These are phyloP conservation scores for Esteya vermicola DNA, from an alignment of 2,329 filamentous ascomycete species.

Conservation along the genomic window DNA sequence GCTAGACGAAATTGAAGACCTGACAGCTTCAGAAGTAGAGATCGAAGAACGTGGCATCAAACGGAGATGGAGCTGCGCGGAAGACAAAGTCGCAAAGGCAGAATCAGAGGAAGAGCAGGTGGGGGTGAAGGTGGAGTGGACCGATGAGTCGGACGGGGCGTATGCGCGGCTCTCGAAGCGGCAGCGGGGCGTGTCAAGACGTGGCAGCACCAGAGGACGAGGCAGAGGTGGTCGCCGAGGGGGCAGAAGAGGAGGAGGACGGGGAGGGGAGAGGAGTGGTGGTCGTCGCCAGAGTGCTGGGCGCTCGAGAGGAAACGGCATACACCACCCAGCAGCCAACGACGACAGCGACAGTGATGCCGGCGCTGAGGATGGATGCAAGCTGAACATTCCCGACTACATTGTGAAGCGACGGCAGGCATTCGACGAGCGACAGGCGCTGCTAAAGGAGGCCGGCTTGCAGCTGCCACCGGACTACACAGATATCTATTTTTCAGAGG, in stretches of 20 bases:
- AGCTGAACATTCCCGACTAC: constrained; percentile 53
- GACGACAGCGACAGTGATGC: constrained; percentile 1
- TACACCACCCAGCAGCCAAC: background rate
- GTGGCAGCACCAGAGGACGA: background rate
- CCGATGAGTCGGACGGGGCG: constrained; percentile 43
- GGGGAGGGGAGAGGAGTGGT: background rate
- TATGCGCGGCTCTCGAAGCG: constrained; percentile 53
- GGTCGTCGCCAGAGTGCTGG: constrained; percentile 3
- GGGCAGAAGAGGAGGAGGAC: constrained; percentile 26
- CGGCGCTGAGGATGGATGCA: constrained; percentile 16
- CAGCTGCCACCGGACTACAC: constrained; percentile 65
- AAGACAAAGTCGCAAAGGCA: constrained; percentile 11
- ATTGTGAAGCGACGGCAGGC: constrained; percentile 50
- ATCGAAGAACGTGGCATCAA: constrained; percentile 1
- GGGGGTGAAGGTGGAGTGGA: constrained; percentile 27
- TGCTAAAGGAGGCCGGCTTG: constrained; percentile 53
- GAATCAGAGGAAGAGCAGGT: constrained; percentile 23
- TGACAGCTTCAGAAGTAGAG: constrained; percentile 2
- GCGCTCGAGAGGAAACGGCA: background rate
- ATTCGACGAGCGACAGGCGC: constrained; percentile 50
- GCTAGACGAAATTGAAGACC: constrained; percentile 4
- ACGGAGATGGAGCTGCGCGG: constrained; percentile 8
- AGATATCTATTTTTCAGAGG: constrained; percentile 62
- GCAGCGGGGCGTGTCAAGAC: constrained; percentile 30
- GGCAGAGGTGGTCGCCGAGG: constrained; percentile 25